A percentile compares a stretch with the other conserved stretches of the same genome.
Evolutionary conservation across 2,329 filamentous ascomycete genomes (phyloP).

Genomic region (Stachybotrys chlorohalonatus): DNA sequence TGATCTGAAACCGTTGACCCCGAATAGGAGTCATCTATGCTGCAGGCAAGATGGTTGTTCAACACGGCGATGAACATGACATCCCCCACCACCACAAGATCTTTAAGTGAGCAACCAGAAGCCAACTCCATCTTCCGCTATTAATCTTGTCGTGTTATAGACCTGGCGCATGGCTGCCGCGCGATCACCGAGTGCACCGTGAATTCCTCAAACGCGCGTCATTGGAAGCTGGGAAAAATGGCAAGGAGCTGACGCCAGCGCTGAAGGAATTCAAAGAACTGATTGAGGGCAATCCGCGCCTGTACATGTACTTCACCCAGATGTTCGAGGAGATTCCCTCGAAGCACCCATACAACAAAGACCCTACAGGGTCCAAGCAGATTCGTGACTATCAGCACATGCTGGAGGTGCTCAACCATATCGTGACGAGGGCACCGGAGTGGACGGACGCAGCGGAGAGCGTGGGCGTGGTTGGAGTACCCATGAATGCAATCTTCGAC

Average conservation of each 20-base stretch:
- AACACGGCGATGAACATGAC: slow-evolving; percentile 40
- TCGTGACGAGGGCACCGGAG: slow-evolving; percentile 39
- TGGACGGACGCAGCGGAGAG: slow-evolving; percentile 43
- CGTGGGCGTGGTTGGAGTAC: slow-evolving; percentile 45
- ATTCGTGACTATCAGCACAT: slow-evolving; percentile 59
- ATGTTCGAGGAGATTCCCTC: slow-evolving; percentile 62
- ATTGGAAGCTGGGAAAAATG: slow-evolving; percentile 42
- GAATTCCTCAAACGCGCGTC: slow-evolving; percentile 53
- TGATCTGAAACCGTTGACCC: too few relatives aligned
- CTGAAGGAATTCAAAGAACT: slow-evolving; percentile 56
- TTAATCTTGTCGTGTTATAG: slow-evolving; percentile 16
- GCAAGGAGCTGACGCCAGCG: slow-evolving; percentile 46
- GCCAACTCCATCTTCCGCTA: not conserved
- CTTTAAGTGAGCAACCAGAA: slow-evolving; percentile 25
- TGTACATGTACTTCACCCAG: slow-evolving; percentile 56
- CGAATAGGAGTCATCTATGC: not conserved
- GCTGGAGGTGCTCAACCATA: slow-evolving; percentile 56
- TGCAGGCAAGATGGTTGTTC: slow-evolving; percentile 34
- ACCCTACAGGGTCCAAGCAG: slow-evolving; percentile 53
- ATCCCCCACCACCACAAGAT: slow-evolving; percentile 39
- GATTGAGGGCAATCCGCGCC: slow-evolving; percentile 53
- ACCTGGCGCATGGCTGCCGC: slow-evolving; percentile 52
- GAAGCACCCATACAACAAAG: slow-evolving; percentile 49
- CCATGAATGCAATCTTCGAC: slow-evolving; percentile 43
- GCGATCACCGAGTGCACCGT: slow-evolving; percentile 51